Evolutionary conservation across 2,329 filamentous ascomycete genomes (phyloP).

Genomic region (Sclerotinia sclerotiorum): DNA sequence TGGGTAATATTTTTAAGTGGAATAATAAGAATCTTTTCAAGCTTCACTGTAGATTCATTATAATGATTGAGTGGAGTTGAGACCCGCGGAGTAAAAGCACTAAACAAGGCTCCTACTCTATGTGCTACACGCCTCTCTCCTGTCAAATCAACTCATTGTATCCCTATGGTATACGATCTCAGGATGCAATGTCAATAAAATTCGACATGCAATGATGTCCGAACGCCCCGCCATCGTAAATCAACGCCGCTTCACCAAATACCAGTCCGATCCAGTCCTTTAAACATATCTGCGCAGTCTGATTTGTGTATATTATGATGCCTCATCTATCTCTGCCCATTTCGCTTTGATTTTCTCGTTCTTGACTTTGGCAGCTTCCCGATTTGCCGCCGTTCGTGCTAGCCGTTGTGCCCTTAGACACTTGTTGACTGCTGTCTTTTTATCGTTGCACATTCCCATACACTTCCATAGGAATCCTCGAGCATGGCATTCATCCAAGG

Average conservation of each 20-base stretch:
- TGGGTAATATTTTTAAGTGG: background rate
- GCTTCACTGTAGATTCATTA: background rate
- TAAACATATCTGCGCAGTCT: background rate
- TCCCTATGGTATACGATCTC: background rate
- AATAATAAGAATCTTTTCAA: slow-evolving; percentile 2
- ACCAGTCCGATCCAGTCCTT: background rate
- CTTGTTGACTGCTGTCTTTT: slow-evolving; percentile 79
- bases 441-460: slow-evolving; percentile 82
- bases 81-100: background rate
- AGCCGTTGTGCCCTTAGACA: slow-evolving; percentile 80
- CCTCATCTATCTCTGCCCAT: slow-evolving; percentile 77
- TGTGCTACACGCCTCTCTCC: background rate
- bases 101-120: background rate
- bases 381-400: slow-evolving; percentile 75
- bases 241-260: slow-evolving; percentile 9
- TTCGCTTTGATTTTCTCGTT: slow-evolving; percentile 70
- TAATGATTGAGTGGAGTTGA: slow-evolving; percentile 11
- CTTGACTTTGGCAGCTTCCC: slow-evolving; percentile 67
- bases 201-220: background rate
- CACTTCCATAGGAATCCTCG: slow-evolving; percentile 90
- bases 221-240: slow-evolving; percentile 11
- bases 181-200: background rate
- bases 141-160: background rate
- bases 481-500: slow-evolving; percentile 93
- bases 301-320: slow-evolving; percentile 50